Evolutionary conservation across 371 early-diverging fungal genomes (phyloP), one percentile per base, ranked within the genome.

Genomic region (Apophysomyces sp.): DNA sequence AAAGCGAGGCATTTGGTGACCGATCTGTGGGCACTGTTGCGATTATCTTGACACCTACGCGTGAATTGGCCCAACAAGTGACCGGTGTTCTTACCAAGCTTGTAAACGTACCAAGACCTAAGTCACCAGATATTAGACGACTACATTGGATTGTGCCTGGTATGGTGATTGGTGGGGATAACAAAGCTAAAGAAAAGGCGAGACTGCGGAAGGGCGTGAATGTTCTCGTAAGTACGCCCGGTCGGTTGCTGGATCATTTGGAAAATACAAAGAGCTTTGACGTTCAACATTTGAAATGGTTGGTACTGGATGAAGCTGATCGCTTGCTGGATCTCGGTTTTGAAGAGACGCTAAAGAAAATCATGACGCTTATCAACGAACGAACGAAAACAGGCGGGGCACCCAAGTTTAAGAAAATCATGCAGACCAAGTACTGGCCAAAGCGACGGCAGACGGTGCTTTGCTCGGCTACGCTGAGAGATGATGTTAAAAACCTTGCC

Each of bases 271-370:
- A 86, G 72, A 85, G 89, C 24, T 88, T 92, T 58, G 69, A 87
- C 53, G 81, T 96, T 3, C 82, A 85, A 31, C 77, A 90, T 53
- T 77, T 96, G 32, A 80, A 85, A 31, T 97, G 94, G 91, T 66
- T 99, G 52, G 95, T 99, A 7, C 81, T 99, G 57, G 99, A 99
- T 77, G 99, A 99, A 82, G 98, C 98, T 13, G 99, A 99, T 86
- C 89, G 98, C 16, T 86, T 99, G 72, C 78, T 99, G 63, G 99
- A 98, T 67, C 81, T 93, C 3, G 99, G 98, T 3, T 99, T 99
- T 67, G 96, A 95, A 62, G 93, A 95, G 57, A 95, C 95, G 26
- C 79, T 99, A 67, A 88, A 89, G 61, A 88, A 90, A 61, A 95
- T 94, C 60, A 72, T 93, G 77, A 71, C 76, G 32, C 69, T 91